Conservation (phyloP, 768 basidiomycete genomes). For the Trametes coccinea region DNA sequence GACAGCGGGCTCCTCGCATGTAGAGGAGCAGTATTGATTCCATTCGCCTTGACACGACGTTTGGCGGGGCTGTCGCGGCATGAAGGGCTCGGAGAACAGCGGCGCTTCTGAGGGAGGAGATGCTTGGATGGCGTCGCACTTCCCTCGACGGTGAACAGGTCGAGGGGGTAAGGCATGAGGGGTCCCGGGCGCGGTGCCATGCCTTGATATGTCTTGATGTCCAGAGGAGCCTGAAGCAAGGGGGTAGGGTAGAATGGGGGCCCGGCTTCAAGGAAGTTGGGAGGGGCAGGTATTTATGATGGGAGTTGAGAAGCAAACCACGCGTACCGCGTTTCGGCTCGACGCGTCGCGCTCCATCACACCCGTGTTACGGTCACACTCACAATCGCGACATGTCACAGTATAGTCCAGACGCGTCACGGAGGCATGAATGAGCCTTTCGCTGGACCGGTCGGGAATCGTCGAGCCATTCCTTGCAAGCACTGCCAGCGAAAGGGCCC, state of each 20-base stretch:
- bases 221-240: neutral
- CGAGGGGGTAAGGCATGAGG: constrained; percentile 61
- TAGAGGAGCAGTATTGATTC: constrained; percentile 38
- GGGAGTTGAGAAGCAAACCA: constrained; percentile 21
- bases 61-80: constrained; percentile 62
- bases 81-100: constrained; percentile 54
- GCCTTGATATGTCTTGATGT: neutral
- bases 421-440: neutral
- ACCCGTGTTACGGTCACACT: constrained; percentile 15
- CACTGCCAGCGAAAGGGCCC: neutral
- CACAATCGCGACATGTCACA: constrained; percentile 8
- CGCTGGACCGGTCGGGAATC: neutral
- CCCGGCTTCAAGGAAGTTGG: too few species aligned
- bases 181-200: constrained; percentile 42
- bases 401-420: neutral
- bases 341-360: constrained; percentile 18
- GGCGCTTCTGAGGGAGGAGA: constrained; percentile 52
- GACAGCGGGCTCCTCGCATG: constrained; percentile 41
- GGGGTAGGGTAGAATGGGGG: neutral
- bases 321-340: constrained; percentile 8
- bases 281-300: constrained; percentile 9
- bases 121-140: constrained; percentile 32
- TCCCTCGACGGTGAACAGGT: constrained; percentile 47
- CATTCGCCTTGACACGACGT: constrained; percentile 61
- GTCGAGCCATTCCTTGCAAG: neutral